Evolutionary conservation across 163 green algal genomes (phyloP).

Genomic region (Scenedesmus sp.): DNA sequence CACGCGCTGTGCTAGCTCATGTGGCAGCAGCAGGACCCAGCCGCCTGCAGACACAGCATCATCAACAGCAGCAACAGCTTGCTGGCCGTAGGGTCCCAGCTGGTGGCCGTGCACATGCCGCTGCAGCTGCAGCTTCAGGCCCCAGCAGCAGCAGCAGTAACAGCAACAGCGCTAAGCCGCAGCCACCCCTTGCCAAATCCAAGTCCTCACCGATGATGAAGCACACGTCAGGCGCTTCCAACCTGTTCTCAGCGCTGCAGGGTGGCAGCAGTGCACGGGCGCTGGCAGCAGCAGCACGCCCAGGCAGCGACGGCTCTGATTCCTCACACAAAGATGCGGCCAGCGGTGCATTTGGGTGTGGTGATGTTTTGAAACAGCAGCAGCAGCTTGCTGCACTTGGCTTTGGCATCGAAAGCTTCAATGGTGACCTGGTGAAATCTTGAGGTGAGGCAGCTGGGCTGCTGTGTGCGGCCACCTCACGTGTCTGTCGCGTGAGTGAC

Average conservation of each 20-base stretch:
- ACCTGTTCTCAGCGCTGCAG: background rate
- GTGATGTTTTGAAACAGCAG: background rate
- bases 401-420: slow-evolving; percentile 12
- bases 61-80: slow-evolving; percentile 6
- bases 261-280: background rate
- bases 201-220: slow-evolving; percentile 18
- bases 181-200: background rate
- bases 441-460: slow-evolving; percentile 13
- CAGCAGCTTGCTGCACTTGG: background rate
- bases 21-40: slow-evolving; percentile 6
- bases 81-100: background rate
- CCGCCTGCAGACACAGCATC: background rate
- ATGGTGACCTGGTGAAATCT: slow-evolving; percentile 33
- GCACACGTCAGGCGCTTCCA: background rate
- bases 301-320: background rate
- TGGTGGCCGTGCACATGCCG: background rate
- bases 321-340: background rate
- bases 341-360: background rate
- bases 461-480: background rate
- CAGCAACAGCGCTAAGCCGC: slow-evolving; percentile 1
- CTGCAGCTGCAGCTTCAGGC: slow-evolving; percentile 13
- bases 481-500: too few relatives aligned
- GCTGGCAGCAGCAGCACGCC: background rate
- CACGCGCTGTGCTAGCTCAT: slow-evolving; percentile 26
- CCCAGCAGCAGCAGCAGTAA: slow-evolving; percentile 8